Base-by-base conservation (phyloP, 805 yeast genomes). In the Starmerella khaoyaiensis region DNA sequence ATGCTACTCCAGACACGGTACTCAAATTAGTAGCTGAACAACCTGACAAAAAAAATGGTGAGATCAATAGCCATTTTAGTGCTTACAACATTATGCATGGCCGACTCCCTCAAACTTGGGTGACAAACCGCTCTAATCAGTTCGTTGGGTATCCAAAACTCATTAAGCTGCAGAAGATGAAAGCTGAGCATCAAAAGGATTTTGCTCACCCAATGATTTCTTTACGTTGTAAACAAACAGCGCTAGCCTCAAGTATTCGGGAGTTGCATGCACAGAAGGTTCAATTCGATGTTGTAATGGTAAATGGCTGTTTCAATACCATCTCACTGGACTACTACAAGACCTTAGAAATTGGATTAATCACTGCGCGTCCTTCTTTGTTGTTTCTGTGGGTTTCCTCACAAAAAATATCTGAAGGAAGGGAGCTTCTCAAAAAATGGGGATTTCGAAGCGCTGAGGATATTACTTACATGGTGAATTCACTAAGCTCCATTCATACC, bases 361-460 rank as follows among this genome's bases (percentile, higher is more conserved):
- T 86, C 22, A 73, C 90, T 38, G 69, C 94, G 1, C 78, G 77
- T 45, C 95, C 96, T 0, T 93, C 94, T 1, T 76, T 83, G 43
- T 54, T 84, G 19, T 82, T 79, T 51, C 69, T 86, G 36, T 86
- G 96, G 96, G 79, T 93, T 0, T 76, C 90, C 8, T 72, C 82
- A 5, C 70, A 72, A 39, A 73, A 78, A 51, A 74, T 83, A 72
- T 25, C 67, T 60, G 39, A 58, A 72, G 52, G 67, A 72, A 55
- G 71, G 53, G 42, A 68, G 62, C 49, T 72, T 48, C 28, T 69
- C 47, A 60, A 57, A 5, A 61, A 42, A 8, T 60, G 76, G 74
- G 69, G 78, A 39, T 86, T 83, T 52, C 69, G 97, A 52, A 69
- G 94, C 53, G 78, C 90, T 12, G 96, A 86, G 56, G 96, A 87